A percentile compares a stretch with the other conserved stretches of the same genome.
Conservation (phyloP, 2,329 filamentous ascomycete species). For the Sarocladium brachiariae region DNA sequence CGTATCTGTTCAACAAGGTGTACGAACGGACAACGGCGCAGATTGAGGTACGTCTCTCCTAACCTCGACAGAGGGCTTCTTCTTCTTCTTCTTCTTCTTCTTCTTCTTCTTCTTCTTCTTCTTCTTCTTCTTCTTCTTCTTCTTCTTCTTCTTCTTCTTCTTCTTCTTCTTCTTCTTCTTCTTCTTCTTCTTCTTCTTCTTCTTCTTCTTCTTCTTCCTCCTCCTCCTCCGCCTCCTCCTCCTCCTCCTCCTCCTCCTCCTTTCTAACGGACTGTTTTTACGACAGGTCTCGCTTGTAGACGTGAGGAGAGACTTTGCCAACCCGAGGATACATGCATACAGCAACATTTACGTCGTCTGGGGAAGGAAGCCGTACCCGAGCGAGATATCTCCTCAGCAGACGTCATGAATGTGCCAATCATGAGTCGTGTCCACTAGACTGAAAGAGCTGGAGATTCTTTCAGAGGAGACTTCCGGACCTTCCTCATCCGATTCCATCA, state of each 20-base stretch:
- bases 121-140: background rate
- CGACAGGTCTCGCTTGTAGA: slow-evolving; percentile 40
- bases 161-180: too few relatives aligned
- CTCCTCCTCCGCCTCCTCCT: background rate
- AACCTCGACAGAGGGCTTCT: too few relatives aligned
- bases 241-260: background rate
- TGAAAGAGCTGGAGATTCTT: too few relatives aligned
- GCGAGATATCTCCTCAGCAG: too few relatives aligned
- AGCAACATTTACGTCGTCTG: slow-evolving; percentile 42
- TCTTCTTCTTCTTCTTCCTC: too few relatives aligned
- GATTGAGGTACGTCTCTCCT: slow-evolving; percentile 37
- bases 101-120: background rate
- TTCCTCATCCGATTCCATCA: too few relatives aligned
- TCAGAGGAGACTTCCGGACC: too few relatives aligned
- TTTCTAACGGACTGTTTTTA: background rate
- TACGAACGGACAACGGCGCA: slow-evolving; percentile 35
- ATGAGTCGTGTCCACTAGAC: too few relatives aligned
- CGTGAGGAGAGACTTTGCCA: slow-evolving; percentile 39
- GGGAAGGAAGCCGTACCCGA: slow-evolving; percentile 40
- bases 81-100: too few relatives aligned
- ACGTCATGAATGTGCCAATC: too few relatives aligned
- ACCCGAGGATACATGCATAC: slow-evolving; percentile 42
- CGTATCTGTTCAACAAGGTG: slow-evolving; percentile 33
- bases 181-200: too few relatives aligned
- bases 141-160: background rate